These are phyloP conservation scores for Sarocladium strictum DNA, from an alignment of 2,329 filamentous ascomycete genomes.

Conservation along the genomic window DNA sequence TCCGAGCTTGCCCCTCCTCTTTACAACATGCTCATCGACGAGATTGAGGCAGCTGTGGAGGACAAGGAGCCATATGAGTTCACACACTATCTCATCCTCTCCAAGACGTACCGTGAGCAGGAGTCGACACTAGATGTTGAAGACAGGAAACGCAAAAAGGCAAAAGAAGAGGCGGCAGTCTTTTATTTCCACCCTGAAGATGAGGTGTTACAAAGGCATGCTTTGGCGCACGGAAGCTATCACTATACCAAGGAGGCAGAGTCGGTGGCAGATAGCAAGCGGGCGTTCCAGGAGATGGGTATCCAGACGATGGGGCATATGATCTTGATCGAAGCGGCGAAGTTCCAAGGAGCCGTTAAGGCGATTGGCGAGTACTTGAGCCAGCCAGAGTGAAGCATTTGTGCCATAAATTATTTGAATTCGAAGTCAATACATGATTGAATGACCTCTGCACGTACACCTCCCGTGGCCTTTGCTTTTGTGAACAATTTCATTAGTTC, in stretches of 20 bases:
- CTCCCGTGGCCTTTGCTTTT: no score
- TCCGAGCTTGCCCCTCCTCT: slow-evolving; percentile 85
- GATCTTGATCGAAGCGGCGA: slow-evolving; percentile 77
- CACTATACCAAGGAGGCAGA: slow-evolving; percentile 79
- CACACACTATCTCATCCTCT: slow-evolving; percentile 85
- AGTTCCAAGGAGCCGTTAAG: slow-evolving; percentile 70
- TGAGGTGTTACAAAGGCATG: slow-evolving; percentile 76
- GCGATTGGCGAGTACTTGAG: slow-evolving; percentile 70
- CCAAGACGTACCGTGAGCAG: slow-evolving; percentile 88
- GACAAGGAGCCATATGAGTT: slow-evolving; percentile 92
- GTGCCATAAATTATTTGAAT: background rate
- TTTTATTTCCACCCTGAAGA: slow-evolving; percentile 98
- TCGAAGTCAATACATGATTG: background rate
- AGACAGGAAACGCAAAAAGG: slow-evolving; percentile 52
- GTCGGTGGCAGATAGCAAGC: slow-evolving; percentile 79
- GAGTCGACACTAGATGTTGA: slow-evolving; percentile 71
- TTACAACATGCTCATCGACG: slow-evolving; percentile 90
- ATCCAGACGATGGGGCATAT: slow-evolving; percentile 78
- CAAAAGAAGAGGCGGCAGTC: slow-evolving; percentile 51
- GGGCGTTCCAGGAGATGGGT: slow-evolving; percentile 90
- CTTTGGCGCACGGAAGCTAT: slow-evolving; percentile 63
- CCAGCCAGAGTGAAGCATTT: slow-evolving; percentile 35
- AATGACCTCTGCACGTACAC: no score
- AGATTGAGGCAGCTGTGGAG: slow-evolving; percentile 81
- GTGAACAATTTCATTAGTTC: no score